Percentiles rank a stretch among this genome's conserved stretches.
phyloP scores from a whole-genome alignment of 345 rosid genomes.

The Euphorbia pulcherrima region DNA sequence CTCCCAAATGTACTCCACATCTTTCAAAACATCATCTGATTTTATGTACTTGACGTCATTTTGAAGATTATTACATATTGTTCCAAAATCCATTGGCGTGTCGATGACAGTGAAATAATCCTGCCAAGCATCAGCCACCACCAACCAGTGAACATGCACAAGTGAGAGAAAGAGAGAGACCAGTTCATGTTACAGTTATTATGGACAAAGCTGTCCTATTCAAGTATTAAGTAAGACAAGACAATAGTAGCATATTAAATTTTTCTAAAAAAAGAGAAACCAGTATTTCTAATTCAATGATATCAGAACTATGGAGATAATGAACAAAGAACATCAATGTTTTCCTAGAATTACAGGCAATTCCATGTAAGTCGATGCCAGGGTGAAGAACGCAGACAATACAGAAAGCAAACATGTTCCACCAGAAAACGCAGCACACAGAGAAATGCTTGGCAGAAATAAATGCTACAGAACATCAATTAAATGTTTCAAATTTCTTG shows the following conservation, averaged over 20 bases:
- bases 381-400: slow-evolving; percentile 1
- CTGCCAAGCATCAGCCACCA: slow-evolving; percentile 33
- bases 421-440: neutral
- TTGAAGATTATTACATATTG: slow-evolving; percentile 67
- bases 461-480: neutral
- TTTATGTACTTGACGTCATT: slow-evolving; percentile 56
- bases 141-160: neutral
- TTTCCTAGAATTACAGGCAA: neutral
- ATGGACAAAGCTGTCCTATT: neutral
- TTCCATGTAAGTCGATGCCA: neutral
- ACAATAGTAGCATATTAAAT: neutral
- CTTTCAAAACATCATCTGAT: slow-evolving; percentile 78
- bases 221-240: neutral
- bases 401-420: neutral
- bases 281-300: too few species aligned
- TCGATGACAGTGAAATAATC: slow-evolving; percentile 79
- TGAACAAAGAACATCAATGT: neutral
- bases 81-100: slow-evolving; percentile 97
- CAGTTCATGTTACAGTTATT: neutral
- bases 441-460: neutral
- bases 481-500: slow-evolving; percentile 1
- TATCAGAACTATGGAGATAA: neutral
- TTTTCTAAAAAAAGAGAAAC: neutral
- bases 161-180: neutral
- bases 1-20: slow-evolving; percentile 84